These are phyloP conservation scores for Conoideocrella luteorostrata DNA, from an alignment of 2,329 filamentous ascomycete species.

Conservation along the genomic window DNA sequence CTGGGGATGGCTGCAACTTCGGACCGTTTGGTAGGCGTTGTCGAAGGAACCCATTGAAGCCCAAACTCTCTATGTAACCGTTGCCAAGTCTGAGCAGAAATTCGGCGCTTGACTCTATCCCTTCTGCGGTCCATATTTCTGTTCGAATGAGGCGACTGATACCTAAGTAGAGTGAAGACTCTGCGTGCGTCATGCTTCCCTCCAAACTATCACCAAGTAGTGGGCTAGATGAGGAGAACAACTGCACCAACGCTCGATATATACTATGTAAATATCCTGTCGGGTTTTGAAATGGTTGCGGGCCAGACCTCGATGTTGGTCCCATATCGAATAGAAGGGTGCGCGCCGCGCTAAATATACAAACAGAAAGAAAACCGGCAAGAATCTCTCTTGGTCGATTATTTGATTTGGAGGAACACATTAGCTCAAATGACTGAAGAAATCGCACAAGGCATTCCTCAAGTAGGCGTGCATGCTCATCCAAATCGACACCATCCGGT, in stretches of 20 bases:
- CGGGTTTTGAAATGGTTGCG: neutral
- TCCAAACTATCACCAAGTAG: conserved; percentile 39
- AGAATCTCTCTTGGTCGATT: conserved; percentile 40
- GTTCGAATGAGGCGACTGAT: conserved; percentile 40
- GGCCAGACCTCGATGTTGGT: conserved; percentile 1
- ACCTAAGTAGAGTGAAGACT: conserved; percentile 33
- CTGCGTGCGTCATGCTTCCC: conserved; percentile 36
- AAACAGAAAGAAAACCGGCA: conserved; percentile 47
- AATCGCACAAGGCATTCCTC: conserved; percentile 46
- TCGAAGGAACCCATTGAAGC: conserved; percentile 28
- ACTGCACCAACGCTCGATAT: conserved; percentile 33
- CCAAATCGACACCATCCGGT: conserved; percentile 38
- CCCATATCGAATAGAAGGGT: conserved; percentile 43
- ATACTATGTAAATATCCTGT: conserved; percentile 8
- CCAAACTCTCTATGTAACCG: conserved; percentile 29
- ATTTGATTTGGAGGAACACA: conserved; percentile 28
- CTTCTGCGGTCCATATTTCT: conserved; percentile 39
- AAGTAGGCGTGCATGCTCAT: conserved; percentile 41
- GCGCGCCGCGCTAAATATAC: conserved; percentile 51
- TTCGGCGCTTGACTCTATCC: conserved; percentile 40
- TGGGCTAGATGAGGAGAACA: conserved; percentile 38
- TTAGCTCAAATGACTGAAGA: conserved; percentile 43
- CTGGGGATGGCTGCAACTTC: conserved; percentile 9
- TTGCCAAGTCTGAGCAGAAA: conserved; percentile 45
- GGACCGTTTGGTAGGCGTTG: conserved; percentile 9